These are phyloP conservation scores for Phialocephala sp. DNA, from an alignment of 2,329 filamentous ascomycete species.

Conservation along the genomic window DNA sequence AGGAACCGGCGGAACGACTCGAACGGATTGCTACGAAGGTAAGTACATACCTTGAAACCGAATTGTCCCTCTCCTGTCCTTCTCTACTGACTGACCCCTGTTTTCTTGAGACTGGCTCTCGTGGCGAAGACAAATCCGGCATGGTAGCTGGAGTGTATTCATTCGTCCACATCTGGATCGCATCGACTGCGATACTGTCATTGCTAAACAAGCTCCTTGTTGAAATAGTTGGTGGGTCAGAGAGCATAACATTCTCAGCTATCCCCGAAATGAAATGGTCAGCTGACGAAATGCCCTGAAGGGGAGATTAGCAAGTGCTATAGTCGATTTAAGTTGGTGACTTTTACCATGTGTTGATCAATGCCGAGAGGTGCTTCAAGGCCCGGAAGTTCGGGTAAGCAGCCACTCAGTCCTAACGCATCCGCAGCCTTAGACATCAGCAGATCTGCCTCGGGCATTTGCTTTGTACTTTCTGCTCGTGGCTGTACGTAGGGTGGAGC, in stretches of 20 bases:
- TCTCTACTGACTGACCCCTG: neutral
- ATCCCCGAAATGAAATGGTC: neutral
- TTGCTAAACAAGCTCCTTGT: neutral
- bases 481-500: neutral
- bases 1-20: neutral
- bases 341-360: neutral
- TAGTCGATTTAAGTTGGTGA: neutral
- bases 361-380: neutral
- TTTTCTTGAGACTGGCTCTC: neutral
- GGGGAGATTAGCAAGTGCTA: neutral
- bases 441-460: neutral
- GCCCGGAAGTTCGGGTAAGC: neutral
- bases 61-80: neutral
- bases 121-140: neutral
- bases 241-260: conserved; percentile 3
- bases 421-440: neutral
- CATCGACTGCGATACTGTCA: neutral
- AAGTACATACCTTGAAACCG: neutral
- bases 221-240: neutral
- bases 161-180: neutral
- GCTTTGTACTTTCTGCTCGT: neutral
- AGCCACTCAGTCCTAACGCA: neutral
- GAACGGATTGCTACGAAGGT: too few relatives aligned
- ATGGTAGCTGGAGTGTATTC: neutral
- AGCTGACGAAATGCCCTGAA: neutral